Conservation (phyloP, 805 yeast genomes). For the Saturnispora ahearnii region DNA sequence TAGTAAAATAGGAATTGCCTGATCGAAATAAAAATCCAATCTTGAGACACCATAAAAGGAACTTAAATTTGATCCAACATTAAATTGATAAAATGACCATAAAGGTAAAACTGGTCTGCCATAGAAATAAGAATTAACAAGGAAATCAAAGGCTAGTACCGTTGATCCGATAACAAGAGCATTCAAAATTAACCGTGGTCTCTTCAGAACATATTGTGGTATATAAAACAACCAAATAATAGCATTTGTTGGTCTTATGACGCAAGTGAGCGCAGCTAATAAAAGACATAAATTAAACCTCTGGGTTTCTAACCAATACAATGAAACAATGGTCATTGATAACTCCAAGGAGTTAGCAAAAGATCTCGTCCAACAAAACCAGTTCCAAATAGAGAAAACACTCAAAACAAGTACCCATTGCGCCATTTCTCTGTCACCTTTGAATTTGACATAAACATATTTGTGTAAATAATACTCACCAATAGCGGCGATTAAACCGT, state of each 20-base stretch:
- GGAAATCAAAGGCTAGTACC: slow-evolving; percentile 31
- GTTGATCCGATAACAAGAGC: slow-evolving; percentile 8
- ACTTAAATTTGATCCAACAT: slow-evolving; percentile 63
- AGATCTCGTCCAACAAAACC: slow-evolving; percentile 72
- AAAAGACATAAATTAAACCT: slow-evolving; percentile 21
- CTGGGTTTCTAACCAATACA: slow-evolving; percentile 50
- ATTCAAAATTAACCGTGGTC: slow-evolving; percentile 1
- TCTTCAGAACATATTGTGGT: slow-evolving; percentile 17
- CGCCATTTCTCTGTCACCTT: slow-evolving; percentile 27
- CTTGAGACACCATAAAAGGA: slow-evolving; percentile 80
- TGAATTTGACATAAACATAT: slow-evolving; percentile 30
- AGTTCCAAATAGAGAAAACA: slow-evolving; percentile 65
- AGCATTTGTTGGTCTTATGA: slow-evolving; percentile 79
- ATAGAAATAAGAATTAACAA: slow-evolving; percentile 56
- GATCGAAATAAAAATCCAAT: slow-evolving; percentile 74
- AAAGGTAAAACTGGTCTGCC: slow-evolving; percentile 50
- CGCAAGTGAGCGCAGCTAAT: slow-evolving; percentile 53
- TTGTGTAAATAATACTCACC: slow-evolving; percentile 57
- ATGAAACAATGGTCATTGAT: slow-evolving; percentile 55
- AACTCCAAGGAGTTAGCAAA: slow-evolving; percentile 81
- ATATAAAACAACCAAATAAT: slow-evolving; percentile 70
- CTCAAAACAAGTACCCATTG: slow-evolving; percentile 40
- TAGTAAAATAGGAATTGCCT: slow-evolving; percentile 72
- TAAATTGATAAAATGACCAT: slow-evolving; percentile 65
- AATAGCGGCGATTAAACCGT: slow-evolving; percentile 58